Conservation (phyloP, 768 basidiomycete genomes). For the Russula lepida region DNA sequence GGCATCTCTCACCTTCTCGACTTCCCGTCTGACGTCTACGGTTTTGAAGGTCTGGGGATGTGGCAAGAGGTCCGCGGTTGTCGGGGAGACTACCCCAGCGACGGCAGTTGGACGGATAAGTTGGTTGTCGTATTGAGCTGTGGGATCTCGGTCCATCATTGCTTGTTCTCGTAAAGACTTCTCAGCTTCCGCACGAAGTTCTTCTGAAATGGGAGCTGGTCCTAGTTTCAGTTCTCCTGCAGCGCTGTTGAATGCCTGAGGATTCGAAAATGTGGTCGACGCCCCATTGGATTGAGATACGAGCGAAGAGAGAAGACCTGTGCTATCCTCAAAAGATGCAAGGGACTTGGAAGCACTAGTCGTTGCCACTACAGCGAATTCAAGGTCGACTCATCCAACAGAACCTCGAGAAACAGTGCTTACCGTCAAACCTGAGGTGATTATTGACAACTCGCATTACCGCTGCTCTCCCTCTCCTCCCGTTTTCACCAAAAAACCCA, state of each 20-base stretch:
- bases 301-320: constrained; percentile 73
- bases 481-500: constrained; percentile 73
- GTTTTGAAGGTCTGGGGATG: constrained; percentile 77
- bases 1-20: constrained; percentile 80
- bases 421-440: constrained; percentile 85
- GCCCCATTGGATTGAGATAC: constrained; percentile 54
- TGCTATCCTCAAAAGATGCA: constrained; percentile 75
- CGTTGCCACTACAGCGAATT: constrained; percentile 49
- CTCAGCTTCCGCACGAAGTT: constrained; percentile 72
- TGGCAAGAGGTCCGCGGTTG: constrained; percentile 67
- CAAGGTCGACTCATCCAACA: constrained; percentile 22
- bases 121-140: constrained; percentile 56
- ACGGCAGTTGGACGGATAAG: constrained; percentile 40
- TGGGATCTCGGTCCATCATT: constrained; percentile 61
- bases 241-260: constrained; percentile 66
- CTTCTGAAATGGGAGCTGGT: constrained; percentile 67
- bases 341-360: constrained; percentile 58
- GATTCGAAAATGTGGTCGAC: constrained; percentile 44
- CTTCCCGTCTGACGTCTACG: constrained; percentile 84
- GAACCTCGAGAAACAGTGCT: constrained; percentile 20
- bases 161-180: constrained; percentile 76
- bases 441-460: constrained; percentile 94
- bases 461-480: constrained; percentile 77
- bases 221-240: constrained; percentile 82
- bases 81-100: constrained; percentile 54